Percentiles rank a stretch among this genome's conserved stretches.
Evolutionary conservation across 2,329 filamentous ascomycete species (phyloP).

Genomic region (Hortaea sp.): DNA sequence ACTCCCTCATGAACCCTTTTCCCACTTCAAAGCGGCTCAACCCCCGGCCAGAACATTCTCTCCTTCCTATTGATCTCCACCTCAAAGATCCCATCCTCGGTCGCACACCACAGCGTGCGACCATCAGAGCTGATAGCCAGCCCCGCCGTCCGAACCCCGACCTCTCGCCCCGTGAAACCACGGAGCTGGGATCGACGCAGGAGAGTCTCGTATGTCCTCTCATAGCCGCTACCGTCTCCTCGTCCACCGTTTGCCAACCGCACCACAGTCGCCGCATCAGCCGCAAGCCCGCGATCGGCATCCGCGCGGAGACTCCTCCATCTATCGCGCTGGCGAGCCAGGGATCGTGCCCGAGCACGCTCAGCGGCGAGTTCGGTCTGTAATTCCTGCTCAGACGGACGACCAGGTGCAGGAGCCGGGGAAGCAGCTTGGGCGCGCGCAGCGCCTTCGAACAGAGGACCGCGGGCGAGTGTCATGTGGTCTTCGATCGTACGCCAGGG

Average conservation of each 20-base stretch:
- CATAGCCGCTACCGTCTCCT: conserved; percentile 5
- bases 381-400: conserved; percentile 8
- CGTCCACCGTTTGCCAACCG: not conserved
- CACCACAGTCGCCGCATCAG: not conserved
- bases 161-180: conserved; percentile 7
- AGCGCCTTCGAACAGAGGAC: conserved; percentile 24
- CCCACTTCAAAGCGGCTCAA: conserved; percentile 18
- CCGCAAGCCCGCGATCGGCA: not conserved
- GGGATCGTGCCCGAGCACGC: conserved; percentile 8
- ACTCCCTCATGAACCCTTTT: no score
- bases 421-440: conserved; percentile 13
- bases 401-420: conserved; percentile 7
- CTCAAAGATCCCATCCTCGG: conserved; percentile 66
- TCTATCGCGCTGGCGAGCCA: conserved; percentile 14
- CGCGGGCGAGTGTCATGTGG: conserved; percentile 30
- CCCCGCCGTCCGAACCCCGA: conserved; percentile 37
- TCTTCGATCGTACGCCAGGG: conserved; percentile 41
- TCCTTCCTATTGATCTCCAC: conserved; percentile 55
- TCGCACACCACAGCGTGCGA: conserved; percentile 36
- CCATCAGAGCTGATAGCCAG: conserved; percentile 41
- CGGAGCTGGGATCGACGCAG: conserved; percentile 7
- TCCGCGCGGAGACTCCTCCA: conserved; percentile 10
- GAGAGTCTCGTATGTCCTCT: conserved; percentile 12
- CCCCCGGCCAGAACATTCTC: conserved; percentile 42
- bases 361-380: conserved; percentile 8